A percentile compares a stretch with the other conserved stretches of the same genome.
phyloP scores from a whole-genome alignment of 192 early-diverging fungal genomes.

The Backusella circina region DNA sequence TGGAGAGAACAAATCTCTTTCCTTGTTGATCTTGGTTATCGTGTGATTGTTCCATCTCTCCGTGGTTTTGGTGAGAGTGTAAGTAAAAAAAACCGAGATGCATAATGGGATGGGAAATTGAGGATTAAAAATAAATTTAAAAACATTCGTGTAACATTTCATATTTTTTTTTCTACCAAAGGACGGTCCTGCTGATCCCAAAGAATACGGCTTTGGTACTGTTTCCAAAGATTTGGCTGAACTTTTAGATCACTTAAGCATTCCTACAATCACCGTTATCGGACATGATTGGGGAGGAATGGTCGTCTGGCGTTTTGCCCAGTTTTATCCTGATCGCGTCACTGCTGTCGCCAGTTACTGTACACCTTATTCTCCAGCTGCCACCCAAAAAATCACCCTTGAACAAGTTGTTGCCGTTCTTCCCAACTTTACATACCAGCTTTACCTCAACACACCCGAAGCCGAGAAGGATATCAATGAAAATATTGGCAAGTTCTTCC shows the following conservation, averaged over 20 bases:
- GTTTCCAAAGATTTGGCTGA: conserved; percentile 49
- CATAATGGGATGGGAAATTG: background rate
- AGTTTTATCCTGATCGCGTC: conserved; percentile 59
- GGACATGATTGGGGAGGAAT: conserved; percentile 72
- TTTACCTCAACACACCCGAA: conserved; percentile 28
- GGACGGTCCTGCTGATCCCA: conserved; percentile 14
- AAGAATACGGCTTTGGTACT: conserved; percentile 45
- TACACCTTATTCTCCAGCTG: conserved; percentile 50
- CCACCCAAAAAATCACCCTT: conserved; percentile 24
- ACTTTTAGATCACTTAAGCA: conserved; percentile 54
- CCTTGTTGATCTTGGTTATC: conserved; percentile 50
- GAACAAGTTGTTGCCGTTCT: conserved; percentile 42
- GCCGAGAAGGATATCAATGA: conserved; percentile 44
- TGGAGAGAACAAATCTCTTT: conserved; percentile 47
- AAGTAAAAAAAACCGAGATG: background rate
- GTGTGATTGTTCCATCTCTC: conserved; percentile 50
- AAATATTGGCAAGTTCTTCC: conserved; percentile 32
- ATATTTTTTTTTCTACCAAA: background rate
- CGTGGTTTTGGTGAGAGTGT: conserved; percentile 54
- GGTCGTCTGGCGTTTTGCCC: conserved; percentile 49
- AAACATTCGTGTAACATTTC: background rate
- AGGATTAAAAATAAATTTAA: background rate
- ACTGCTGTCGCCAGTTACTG: conserved; percentile 46
- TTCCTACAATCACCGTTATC: conserved; percentile 48
- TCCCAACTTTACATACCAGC: conserved; percentile 55